Conservation (phyloP, 495 filamentous ascomycete species). For the Podospora fimiseda region DNA sequence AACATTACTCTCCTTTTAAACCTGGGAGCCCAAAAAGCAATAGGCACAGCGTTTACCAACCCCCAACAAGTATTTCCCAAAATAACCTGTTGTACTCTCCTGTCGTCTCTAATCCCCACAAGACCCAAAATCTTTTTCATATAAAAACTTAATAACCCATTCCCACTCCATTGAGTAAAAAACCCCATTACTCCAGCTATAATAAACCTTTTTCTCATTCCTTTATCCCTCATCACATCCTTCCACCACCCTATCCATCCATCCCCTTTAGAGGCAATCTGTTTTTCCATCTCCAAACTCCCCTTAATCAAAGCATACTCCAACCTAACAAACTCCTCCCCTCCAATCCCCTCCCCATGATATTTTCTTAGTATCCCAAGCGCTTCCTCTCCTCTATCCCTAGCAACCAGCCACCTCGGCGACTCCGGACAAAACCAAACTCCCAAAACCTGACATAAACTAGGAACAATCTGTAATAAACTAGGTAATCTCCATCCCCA, state of each 20-base stretch:
- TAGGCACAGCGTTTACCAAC: slow-evolving; percentile 44
- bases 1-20: slow-evolving; percentile 49
- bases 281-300: slow-evolving; percentile 47
- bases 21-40: slow-evolving; percentile 44
- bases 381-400: slow-evolving; percentile 46
- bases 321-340: slow-evolving; percentile 44
- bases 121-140: slow-evolving; percentile 40
- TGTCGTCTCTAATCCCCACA: slow-evolving; percentile 37
- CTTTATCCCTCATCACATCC: slow-evolving; percentile 45
- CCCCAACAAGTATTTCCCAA: slow-evolving; percentile 51
- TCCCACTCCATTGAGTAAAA: slow-evolving; percentile 55
- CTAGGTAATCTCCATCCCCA: slow-evolving; percentile 60
- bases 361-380: slow-evolving; percentile 49
- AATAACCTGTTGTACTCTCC: slow-evolving; percentile 45
- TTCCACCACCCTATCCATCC: slow-evolving; percentile 45
- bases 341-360: slow-evolving; percentile 49
- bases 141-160: slow-evolving; percentile 45
- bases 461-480: slow-evolving; percentile 43
- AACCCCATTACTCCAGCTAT: slow-evolving; percentile 46
- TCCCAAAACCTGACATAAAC: slow-evolving; percentile 45
- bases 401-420: slow-evolving; percentile 44
- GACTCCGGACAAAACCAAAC: slow-evolving; percentile 46
- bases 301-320: slow-evolving; percentile 51
- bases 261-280: slow-evolving; percentile 34
- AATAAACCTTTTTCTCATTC: slow-evolving; percentile 46